These are phyloP conservation scores for Hsuehochloa calcarea DNA, from an alignment of 176 grass and related monocot genomes.

Conservation along the genomic window DNA sequence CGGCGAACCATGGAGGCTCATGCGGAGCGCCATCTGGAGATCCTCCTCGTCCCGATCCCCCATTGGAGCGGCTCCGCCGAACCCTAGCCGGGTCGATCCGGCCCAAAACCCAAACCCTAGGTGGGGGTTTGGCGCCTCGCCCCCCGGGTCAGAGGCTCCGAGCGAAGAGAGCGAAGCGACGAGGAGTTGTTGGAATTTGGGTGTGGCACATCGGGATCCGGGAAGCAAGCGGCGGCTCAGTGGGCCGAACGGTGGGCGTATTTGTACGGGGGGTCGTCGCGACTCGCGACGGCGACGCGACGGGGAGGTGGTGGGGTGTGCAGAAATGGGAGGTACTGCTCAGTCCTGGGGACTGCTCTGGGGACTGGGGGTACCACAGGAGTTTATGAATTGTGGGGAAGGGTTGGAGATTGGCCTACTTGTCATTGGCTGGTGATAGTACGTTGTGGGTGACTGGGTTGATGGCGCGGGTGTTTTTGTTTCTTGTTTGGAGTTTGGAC, in stretches of 20 bases:
- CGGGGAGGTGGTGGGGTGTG: conserved; percentile 25
- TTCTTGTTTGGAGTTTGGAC: conserved; percentile 19
- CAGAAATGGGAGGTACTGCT: conserved; percentile 16
- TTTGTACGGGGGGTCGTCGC: conserved; percentile 35
- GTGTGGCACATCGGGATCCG: conserved; percentile 41
- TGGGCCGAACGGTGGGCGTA: conserved; percentile 25
- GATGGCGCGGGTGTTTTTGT: background rate
- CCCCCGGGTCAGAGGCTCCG: conserved; percentile 6
- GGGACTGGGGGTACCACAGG: background rate
- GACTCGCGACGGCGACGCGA: conserved; percentile 33
- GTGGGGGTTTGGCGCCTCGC: conserved; percentile 6
- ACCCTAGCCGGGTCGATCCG: conserved; percentile 36
- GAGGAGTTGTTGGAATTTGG: conserved; percentile 3
- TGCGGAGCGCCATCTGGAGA: conserved; percentile 89
- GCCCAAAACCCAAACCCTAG: conserved; percentile 46
- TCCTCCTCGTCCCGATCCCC: conserved; percentile 87
- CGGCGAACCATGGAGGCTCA: conserved; percentile 87
- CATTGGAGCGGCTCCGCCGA: conserved; percentile 36
- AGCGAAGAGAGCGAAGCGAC: background rate
- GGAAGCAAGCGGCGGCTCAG: conserved; percentile 25
- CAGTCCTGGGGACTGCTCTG: background rate
- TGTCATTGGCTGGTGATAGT: background rate
- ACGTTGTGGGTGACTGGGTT: accelerated
- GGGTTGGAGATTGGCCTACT: background rate
- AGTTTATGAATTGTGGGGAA: conserved; percentile 12